Percentiles rank a stretch among this genome's conserved stretches.
Conservation (phyloP, 2,329 filamentous ascomycete genomes). For the Colletotrichum eleusines region DNA sequence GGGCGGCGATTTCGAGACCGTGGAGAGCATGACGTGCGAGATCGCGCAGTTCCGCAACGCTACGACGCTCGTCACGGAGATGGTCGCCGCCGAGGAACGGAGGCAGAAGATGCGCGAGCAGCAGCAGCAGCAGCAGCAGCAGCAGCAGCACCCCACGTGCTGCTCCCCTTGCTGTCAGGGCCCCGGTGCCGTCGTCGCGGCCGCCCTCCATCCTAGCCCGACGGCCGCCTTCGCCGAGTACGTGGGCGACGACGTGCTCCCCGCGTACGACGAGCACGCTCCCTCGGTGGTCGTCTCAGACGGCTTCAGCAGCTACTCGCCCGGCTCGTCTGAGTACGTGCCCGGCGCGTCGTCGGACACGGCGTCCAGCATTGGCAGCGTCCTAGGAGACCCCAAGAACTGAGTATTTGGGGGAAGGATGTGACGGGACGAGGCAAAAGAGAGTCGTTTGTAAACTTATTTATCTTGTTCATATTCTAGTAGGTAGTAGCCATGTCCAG, state of each 20-base stretch:
- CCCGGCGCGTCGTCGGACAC: conserved; percentile 42
- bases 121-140: conserved; percentile 47
- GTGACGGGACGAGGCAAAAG: not conserved
- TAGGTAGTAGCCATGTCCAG: conserved; percentile 9
- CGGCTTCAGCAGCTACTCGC: conserved; percentile 56
- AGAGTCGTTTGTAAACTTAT: not conserved
- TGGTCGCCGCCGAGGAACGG: conserved; percentile 59
- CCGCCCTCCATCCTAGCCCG: conserved; percentile 45
- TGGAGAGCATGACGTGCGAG: conserved; percentile 61
- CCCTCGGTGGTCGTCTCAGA: conserved; percentile 56
- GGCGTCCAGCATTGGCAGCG: conserved; percentile 39
- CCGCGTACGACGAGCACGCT: conserved; percentile 55
- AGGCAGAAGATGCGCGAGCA: conserved; percentile 42
- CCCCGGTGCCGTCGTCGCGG: not conserved
- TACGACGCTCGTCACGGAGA: conserved; percentile 59
- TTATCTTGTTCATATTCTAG: not conserved
- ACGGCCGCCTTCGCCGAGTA: conserved; percentile 47
- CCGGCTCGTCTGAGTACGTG: conserved; percentile 48
- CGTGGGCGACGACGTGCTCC: conserved; percentile 54
- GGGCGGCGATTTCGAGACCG: conserved; percentile 7
- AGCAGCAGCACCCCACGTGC: conserved; percentile 4
- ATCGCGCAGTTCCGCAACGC: conserved; percentile 61
- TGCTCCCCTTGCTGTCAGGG: conserved; percentile 30
- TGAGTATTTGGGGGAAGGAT: conserved; percentile 1
- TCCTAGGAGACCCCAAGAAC: conserved; percentile 45